A percentile compares a stretch with the other conserved stretches of the same genome.
These are phyloP conservation scores for Botrytis sinoallii DNA, from an alignment of 2,329 filamentous ascomycete species.

Conservation along the genomic window DNA sequence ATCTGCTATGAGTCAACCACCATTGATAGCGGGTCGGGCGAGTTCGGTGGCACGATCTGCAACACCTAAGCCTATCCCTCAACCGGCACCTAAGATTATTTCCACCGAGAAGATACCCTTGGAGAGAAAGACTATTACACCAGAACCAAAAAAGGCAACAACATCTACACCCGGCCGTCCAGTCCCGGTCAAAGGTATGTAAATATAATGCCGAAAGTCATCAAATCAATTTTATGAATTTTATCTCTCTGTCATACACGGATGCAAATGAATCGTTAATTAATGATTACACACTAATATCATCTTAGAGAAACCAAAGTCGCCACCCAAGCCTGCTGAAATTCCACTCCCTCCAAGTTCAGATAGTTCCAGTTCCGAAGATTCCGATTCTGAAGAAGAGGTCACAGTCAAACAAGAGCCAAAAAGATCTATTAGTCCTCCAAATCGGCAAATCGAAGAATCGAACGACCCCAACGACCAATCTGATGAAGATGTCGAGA, in stretches of 20 bases:
- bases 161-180: neutral
- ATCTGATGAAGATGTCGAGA: slow-evolving; percentile 22
- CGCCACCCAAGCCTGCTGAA: slow-evolving; percentile 1
- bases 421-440: neutral
- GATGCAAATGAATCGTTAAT: neutral
- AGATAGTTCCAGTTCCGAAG: slow-evolving; percentile 8
- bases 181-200: slow-evolving; percentile 13
- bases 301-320: slow-evolving; percentile 6
- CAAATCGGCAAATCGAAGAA: neutral
- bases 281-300: neutral
- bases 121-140: neutral
- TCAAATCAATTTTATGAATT: neutral
- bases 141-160: neutral
- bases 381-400: slow-evolving; percentile 22
- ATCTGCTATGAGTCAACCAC: slow-evolving; percentile 10
- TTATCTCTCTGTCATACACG: neutral
- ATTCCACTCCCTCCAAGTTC: slow-evolving; percentile 8
- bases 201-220: neutral
- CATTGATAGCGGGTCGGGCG: neutral
- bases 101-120: neutral
- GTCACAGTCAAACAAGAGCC: neutral
- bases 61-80: slow-evolving; percentile 8
- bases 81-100: neutral
- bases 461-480: neutral
- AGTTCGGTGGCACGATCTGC: neutral